A percentile compares a stretch with the other conserved stretches of the same genome.
phyloP scores from a whole-genome alignment of 371 early-diverging fungal genomes.

The Haplosporangium sp. region DNA sequence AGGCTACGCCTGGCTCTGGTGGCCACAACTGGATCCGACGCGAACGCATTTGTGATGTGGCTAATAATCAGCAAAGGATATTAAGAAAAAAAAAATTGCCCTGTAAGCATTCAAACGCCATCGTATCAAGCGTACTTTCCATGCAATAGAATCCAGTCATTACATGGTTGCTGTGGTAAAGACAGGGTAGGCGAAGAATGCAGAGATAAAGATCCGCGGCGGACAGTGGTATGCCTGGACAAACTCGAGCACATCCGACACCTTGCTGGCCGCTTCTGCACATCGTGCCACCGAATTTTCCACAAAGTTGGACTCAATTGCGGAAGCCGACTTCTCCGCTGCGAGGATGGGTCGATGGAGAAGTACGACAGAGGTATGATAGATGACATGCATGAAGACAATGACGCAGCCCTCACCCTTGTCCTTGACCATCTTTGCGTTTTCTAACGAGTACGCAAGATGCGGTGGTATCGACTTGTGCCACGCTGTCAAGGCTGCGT shows the following conservation, averaged over 20 bases:
- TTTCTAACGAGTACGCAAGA: slow-evolving; percentile 58
- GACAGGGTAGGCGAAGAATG: slow-evolving; percentile 64
- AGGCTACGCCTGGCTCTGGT: slow-evolving; percentile 60
- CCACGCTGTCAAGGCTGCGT: slow-evolving; percentile 60
- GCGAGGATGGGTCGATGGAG: slow-evolving; percentile 60
- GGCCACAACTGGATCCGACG: slow-evolving; percentile 56
- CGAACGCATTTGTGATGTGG: slow-evolving; percentile 65
- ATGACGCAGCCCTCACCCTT: slow-evolving; percentile 45
- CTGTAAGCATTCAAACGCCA: not conserved
- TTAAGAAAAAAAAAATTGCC: not conserved
- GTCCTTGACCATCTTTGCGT: slow-evolving; percentile 48
- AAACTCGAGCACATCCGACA: slow-evolving; percentile 58
- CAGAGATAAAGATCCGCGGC: slow-evolving; percentile 55
- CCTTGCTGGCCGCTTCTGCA: slow-evolving; percentile 61
- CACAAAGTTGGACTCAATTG: slow-evolving; percentile 52
- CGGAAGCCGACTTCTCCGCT: slow-evolving; percentile 55
- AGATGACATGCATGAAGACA: slow-evolving; percentile 59
- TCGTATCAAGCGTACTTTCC: not conserved
- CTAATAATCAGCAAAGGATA: slow-evolving; percentile 7
- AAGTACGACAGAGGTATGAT: slow-evolving; percentile 62
- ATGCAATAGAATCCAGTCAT: not conserved
- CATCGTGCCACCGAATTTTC: slow-evolving; percentile 60
- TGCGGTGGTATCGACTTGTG: slow-evolving; percentile 56
- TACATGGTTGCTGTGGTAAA: slow-evolving; percentile 68
- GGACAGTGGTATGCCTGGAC: slow-evolving; percentile 48